phyloP scores from a whole-genome alignment of 306 rosid genomes.

The Fragaria iinumae region DNA sequence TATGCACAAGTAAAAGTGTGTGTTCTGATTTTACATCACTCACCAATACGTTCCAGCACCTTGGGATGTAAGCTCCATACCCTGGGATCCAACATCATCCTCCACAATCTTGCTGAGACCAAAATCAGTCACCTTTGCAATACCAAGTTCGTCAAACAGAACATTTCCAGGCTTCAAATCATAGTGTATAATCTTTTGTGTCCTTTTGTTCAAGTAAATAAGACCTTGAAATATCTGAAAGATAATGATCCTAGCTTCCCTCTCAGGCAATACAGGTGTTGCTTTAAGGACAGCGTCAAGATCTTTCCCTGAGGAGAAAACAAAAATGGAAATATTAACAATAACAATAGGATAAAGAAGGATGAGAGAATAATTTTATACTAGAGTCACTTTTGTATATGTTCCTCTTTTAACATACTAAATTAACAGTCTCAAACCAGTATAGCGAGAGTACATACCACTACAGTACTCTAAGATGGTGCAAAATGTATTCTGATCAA shows the following conservation, averaged over 20 bases:
- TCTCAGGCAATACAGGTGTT: slow-evolving; percentile 85
- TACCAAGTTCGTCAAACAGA: slow-evolving; percentile 87
- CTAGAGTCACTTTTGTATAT: background rate
- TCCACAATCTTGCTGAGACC: slow-evolving; percentile 99
- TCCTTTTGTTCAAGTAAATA: slow-evolving; percentile 84
- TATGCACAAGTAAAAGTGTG: background rate
- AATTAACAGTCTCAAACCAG: slow-evolving; percentile 22
- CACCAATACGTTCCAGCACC: slow-evolving; percentile 99
- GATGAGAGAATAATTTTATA: background rate
- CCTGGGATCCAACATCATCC: slow-evolving; percentile 97
- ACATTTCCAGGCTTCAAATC: slow-evolving; percentile 99
- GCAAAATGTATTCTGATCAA: slow-evolving; percentile 96
- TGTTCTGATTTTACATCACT: slow-evolving; percentile 34
- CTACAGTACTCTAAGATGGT: slow-evolving; percentile 93
- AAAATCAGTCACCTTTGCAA: slow-evolving; percentile 97
- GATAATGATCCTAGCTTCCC: slow-evolving; percentile 88
- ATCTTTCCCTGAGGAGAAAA: slow-evolving; percentile 73
- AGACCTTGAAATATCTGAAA: slow-evolving; percentile 96
- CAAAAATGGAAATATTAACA: slow-evolving; percentile 3
- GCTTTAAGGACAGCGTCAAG: slow-evolving; percentile 95
- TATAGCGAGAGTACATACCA: slow-evolving; percentile 46
- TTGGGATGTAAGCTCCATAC: slow-evolving; percentile 99
- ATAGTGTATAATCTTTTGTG: slow-evolving; percentile 92
- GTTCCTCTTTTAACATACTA: background rate
- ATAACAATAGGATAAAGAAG: slow-evolving; percentile 10